Conservation (phyloP, 2,329 filamentous ascomycete species). For the Grosmannia clavigera region DNA sequence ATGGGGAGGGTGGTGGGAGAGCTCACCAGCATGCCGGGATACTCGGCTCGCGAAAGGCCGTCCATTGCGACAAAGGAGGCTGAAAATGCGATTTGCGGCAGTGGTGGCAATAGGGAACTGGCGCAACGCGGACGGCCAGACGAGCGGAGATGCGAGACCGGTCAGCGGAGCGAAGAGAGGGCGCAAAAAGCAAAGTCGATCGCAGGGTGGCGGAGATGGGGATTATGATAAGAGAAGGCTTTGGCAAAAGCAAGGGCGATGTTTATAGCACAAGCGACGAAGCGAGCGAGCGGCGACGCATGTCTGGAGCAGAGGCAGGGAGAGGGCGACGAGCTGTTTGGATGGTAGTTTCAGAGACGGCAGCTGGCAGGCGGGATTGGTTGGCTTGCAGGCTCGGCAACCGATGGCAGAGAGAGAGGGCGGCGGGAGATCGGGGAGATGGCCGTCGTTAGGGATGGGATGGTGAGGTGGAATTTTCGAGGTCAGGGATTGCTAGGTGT, state of each 20-base stretch:
- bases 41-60: conserved; percentile 73
- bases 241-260: background rate
- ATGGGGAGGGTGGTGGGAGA: background rate
- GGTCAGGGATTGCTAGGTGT: background rate
- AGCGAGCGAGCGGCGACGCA: conserved; percentile 6
- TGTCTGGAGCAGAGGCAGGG: conserved; percentile 1
- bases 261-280: background rate
- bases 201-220: background rate
- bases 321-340: background rate
- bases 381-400: background rate
- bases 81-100: background rate
- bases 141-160: background rate
- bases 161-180: background rate
- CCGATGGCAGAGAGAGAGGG: background rate
- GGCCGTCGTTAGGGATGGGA: background rate
- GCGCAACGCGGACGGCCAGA: background rate
- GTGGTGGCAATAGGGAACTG: background rate
- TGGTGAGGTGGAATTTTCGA: background rate
- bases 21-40: conserved; percentile 83
- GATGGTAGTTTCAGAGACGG: background rate
- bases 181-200: background rate
- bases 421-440: too few relatives aligned
- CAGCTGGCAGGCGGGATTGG: background rate
- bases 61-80: conserved; percentile 38
- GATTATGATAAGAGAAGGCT: background rate